phyloP scores from a whole-genome alignment of 2,329 filamentous ascomycete genomes.

The Clarireedia paspali region DNA sequence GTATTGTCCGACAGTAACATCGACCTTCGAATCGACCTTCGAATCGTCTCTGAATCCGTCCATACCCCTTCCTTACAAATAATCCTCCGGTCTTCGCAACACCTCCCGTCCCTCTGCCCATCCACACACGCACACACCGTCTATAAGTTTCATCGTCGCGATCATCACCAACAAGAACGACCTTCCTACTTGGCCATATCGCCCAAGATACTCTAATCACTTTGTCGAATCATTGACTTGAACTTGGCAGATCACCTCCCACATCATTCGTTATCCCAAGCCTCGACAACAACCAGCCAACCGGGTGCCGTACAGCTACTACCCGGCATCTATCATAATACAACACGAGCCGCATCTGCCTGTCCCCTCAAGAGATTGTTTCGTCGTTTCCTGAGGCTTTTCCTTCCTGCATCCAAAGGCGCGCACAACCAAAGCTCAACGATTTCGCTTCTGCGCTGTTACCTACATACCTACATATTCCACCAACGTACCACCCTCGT shows the following conservation, averaged over 20 bases:
- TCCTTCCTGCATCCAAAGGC: neutral
- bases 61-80: no score
- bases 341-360: conserved; percentile 4
- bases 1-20: no score
- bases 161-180: neutral
- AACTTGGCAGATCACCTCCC: neutral
- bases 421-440: conserved; percentile 1
- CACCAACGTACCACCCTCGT: conserved; percentile 3
- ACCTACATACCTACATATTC: conserved; percentile 3
- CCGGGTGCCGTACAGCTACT: neutral
- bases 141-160: neutral
- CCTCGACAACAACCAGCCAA: conserved; percentile 8
- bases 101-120: neutral
- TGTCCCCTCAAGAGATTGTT: neutral
- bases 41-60: no score
- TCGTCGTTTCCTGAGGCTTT: neutral
- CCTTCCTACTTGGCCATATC: neutral
- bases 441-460: neutral
- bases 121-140: neutral
- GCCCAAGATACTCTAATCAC: neutral
- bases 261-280: conserved; percentile 2
- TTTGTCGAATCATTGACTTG: neutral
- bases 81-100: neutral
- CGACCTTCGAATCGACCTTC: no score
- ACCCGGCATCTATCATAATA: conserved; percentile 2